phyloP scores from a whole-genome alignment of 2,329 filamentous ascomycete genomes.

The Fusarium nematophilum region DNA sequence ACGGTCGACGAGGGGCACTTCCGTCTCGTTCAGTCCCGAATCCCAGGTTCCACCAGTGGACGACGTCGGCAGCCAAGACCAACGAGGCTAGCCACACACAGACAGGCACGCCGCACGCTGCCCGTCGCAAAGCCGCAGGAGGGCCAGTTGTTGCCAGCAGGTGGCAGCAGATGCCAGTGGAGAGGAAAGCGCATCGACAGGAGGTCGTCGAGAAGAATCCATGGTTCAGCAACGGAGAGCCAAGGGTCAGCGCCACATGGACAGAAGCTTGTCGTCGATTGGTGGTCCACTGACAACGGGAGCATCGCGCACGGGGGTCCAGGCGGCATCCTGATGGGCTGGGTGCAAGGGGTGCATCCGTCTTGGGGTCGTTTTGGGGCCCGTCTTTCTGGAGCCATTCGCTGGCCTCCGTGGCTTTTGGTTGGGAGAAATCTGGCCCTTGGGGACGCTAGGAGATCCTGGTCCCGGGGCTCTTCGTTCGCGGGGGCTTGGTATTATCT shows the following conservation, averaged over 20 bases:
- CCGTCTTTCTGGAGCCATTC: slow-evolving; percentile 14
- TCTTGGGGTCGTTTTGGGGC: slow-evolving; percentile 13
- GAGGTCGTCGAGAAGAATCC: slow-evolving; percentile 13
- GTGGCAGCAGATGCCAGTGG: too few relatives aligned
- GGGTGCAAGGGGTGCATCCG: slow-evolving; percentile 13
- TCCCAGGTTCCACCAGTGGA: slow-evolving; percentile 16
- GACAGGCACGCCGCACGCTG: slow-evolving; percentile 34
- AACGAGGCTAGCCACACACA: slow-evolving; percentile 31
- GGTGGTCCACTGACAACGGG: slow-evolving; percentile 47
- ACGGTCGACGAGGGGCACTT: slow-evolving; percentile 28
- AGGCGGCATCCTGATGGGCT: slow-evolving; percentile 47
- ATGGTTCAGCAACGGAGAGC: slow-evolving; percentile 34
- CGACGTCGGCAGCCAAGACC: slow-evolving; percentile 23
- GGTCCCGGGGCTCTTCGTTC: slow-evolving; percentile 21
- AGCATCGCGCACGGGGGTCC: slow-evolving; percentile 47
- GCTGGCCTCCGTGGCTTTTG: slow-evolving; percentile 12
- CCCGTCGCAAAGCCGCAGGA: slow-evolving; percentile 22
- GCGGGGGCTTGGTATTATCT: neutral
- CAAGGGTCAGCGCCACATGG: slow-evolving; percentile 45
- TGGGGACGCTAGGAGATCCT: neutral
- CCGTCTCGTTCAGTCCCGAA: slow-evolving; percentile 18
- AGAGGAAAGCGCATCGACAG: slow-evolving; percentile 17
- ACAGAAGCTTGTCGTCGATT: slow-evolving; percentile 41
- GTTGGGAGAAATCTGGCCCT: slow-evolving; percentile 4
- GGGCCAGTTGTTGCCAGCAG: slow-evolving; percentile 19